These are phyloP conservation scores for Euphorbia schlechtendalii DNA, from an alignment of 441 rosid species.

Conservation along the genomic window DNA sequence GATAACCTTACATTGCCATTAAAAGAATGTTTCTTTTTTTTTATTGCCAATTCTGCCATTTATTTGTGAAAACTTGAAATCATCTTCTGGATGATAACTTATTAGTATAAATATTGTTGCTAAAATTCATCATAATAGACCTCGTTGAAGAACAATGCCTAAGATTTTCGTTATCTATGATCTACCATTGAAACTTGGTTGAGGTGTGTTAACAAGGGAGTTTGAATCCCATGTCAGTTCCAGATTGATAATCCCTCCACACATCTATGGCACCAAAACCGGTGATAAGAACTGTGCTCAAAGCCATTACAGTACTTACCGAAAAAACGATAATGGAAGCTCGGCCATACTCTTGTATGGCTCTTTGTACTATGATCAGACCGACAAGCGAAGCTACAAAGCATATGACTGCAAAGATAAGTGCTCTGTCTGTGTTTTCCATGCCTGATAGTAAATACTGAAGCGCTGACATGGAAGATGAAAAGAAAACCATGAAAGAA, in stretches of 20 bases:
- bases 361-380: slow-evolving; percentile 56
- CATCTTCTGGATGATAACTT: not conserved
- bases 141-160: not conserved
- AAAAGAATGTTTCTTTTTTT: no score
- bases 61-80: not conserved
- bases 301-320: slow-evolving; percentile 63
- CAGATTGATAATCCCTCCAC: slow-evolving; percentile 56
- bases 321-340: slow-evolving; percentile 89
- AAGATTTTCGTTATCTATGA: not conserved
- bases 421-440: slow-evolving; percentile 44
- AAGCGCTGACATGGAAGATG: slow-evolving; percentile 82
- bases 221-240: slow-evolving; percentile 72
- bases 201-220: slow-evolving; percentile 43
- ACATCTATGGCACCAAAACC: slow-evolving; percentile 66
- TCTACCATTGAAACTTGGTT: not conserved
- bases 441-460: slow-evolving; percentile 70
- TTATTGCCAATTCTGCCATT: no score
- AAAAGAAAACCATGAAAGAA: slow-evolving; percentile 90
- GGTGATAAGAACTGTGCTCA: slow-evolving; percentile 65
- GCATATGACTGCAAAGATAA: slow-evolving; percentile 35
- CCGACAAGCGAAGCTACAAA: slow-evolving; percentile 66
- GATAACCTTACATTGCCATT: no score
- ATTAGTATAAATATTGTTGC: not conserved
- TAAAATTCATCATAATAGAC: not conserved
- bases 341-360: slow-evolving; percentile 53